A percentile compares a stretch with the other conserved stretches of the same genome.
Conservation (phyloP, 345 rosid genomes). For the Gossypium longicalyx region DNA sequence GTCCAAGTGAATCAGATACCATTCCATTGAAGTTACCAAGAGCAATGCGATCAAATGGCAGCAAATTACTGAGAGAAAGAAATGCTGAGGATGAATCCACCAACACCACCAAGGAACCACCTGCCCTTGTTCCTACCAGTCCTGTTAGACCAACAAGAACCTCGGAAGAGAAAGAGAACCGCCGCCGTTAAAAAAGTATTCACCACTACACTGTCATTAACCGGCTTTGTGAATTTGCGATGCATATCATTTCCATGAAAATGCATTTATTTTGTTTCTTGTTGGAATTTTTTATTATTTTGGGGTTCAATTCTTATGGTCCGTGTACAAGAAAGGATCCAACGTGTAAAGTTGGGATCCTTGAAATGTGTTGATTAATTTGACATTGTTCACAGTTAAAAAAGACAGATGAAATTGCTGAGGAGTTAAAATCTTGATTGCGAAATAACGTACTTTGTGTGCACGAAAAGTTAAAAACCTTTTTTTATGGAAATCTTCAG, state of each 20-base stretch:
- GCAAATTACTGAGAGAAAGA: constrained; percentile 67
- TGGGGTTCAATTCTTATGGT: neutral
- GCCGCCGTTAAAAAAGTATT: constrained; percentile 22
- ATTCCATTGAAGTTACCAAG: constrained; percentile 67
- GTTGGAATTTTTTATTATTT: too few relatives aligned
- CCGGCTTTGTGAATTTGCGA: neutral
- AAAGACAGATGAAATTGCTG: neutral
- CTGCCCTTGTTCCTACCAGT: constrained; percentile 33
- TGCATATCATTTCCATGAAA: neutral
- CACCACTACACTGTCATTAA: neutral
- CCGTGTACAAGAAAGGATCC: constrained; percentile 3
- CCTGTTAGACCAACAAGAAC: constrained; percentile 42
- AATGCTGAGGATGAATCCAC: constrained; percentile 51
- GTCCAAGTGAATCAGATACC: constrained; percentile 33
- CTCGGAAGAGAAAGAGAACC: constrained; percentile 77
- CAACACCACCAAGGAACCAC: constrained; percentile 32
- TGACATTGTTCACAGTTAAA: neutral
- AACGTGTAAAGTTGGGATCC: constrained; percentile 18
- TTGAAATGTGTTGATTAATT: neutral
- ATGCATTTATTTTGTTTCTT: neutral
- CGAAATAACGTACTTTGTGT: too few relatives aligned
- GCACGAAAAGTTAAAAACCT: too few relatives aligned
- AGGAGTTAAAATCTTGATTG: neutral
- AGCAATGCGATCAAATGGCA: constrained; percentile 63
- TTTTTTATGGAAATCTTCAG: too few relatives aligned